Evolutionary conservation across 2,329 filamentous ascomycete species (phyloP).

Genomic region (Aspergillus eucalypticola): DNA sequence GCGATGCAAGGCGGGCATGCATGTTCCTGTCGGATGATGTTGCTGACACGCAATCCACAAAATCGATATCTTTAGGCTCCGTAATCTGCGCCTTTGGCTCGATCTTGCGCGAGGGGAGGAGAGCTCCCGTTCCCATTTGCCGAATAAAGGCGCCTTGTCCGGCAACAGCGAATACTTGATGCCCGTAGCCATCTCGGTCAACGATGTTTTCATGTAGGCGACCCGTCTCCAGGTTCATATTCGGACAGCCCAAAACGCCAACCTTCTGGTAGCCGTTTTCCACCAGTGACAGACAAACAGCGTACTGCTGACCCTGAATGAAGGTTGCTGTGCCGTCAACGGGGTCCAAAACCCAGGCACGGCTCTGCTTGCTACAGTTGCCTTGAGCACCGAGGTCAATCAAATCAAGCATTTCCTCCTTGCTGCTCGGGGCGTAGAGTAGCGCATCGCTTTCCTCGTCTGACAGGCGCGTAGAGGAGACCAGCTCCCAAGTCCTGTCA

Average conservation of each 20-base stretch:
- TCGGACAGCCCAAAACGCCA: slow-evolving; percentile 64
- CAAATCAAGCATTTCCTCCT: slow-evolving; percentile 60
- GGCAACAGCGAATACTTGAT: slow-evolving; percentile 53
- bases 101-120: slow-evolving; percentile 37
- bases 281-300: slow-evolving; percentile 60
- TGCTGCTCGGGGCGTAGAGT: slow-evolving; percentile 46
- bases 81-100: slow-evolving; percentile 28
- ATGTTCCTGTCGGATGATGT: slow-evolving; percentile 42
- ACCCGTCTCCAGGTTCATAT: slow-evolving; percentile 50
- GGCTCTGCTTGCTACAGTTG: slow-evolving; percentile 38
- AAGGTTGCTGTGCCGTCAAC: slow-evolving; percentile 66
- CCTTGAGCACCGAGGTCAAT: slow-evolving; percentile 60
- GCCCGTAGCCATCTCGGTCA: slow-evolving; percentile 49
- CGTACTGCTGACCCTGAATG: slow-evolving; percentile 63
- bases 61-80: slow-evolving; percentile 39
- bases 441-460: slow-evolving; percentile 34
- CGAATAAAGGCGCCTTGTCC: slow-evolving; percentile 48
- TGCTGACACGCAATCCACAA: slow-evolving; percentile 47
- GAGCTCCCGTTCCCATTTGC: slow-evolving; percentile 35
- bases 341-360: slow-evolving; percentile 65
- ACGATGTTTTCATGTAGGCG: slow-evolving; percentile 41
- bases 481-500: slow-evolving; percentile 58
- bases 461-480: slow-evolving; percentile 40
- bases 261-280: slow-evolving; percentile 59
- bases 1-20: slow-evolving; percentile 41